phyloP scores from a whole-genome alignment of 768 basidiomycete species.

The Guyanaporus albipodus region DNA sequence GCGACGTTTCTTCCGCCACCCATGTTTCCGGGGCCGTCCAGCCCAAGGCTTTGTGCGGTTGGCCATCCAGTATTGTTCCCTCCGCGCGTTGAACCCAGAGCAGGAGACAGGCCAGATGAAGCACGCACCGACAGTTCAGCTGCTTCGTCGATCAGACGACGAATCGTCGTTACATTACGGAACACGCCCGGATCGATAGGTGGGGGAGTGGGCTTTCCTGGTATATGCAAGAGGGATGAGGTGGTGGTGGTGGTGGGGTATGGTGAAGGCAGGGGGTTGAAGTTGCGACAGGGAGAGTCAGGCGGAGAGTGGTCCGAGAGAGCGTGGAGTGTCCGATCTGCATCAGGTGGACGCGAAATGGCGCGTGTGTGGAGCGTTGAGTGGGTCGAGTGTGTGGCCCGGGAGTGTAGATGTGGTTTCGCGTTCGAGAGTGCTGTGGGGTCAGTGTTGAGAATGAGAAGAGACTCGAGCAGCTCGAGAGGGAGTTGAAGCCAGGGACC shows the following conservation, averaged over 20 bases:
- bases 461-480: conserved; percentile 77
- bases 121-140: conserved; percentile 86
- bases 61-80: conserved; percentile 51
- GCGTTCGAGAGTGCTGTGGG: conserved; percentile 55
- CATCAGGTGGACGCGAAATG: conserved; percentile 28
- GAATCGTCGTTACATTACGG: conserved; percentile 67
- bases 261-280: conserved; percentile 35
- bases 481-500: conserved; percentile 92
- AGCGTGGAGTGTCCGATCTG: conserved; percentile 44
- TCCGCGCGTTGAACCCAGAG: conserved; percentile 62
- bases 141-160: conserved; percentile 84
- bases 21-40: conserved; percentile 52
- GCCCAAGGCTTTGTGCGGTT: conserved; percentile 56
- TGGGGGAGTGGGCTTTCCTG: conserved; percentile 71
- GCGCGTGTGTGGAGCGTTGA: conserved; percentile 8
- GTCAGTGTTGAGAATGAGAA: conserved; percentile 74
- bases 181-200: conserved; percentile 91
- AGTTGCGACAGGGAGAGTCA: conserved; percentile 38
- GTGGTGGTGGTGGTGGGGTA: conserved; percentile 31
- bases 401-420: conserved; percentile 39
- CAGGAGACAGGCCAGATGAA: conserved; percentile 76
- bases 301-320: conserved; percentile 38
- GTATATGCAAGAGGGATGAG: conserved; percentile 50
- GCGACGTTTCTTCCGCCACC: conserved; percentile 66
- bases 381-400: conserved; percentile 1